Evolutionary conservation across 2,329 filamentous ascomycete genomes (phyloP).

Genomic region (Pezicula radicicola): DNA sequence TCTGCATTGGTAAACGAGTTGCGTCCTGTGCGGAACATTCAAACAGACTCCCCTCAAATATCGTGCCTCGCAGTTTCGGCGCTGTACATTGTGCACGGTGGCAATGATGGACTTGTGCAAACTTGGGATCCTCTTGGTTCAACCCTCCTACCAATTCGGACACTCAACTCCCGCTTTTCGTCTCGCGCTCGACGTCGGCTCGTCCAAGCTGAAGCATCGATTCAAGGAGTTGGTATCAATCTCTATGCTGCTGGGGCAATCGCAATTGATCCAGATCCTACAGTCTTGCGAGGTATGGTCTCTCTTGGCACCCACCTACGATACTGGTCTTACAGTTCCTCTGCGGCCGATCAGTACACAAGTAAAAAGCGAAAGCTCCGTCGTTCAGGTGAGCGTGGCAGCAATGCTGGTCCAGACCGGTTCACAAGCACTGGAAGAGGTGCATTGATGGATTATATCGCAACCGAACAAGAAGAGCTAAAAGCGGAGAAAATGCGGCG

Average conservation of each 20-base stretch:
- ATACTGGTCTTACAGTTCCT: conserved; percentile 94
- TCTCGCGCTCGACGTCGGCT: conserved; percentile 76
- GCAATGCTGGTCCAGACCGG: conserved; percentile 53
- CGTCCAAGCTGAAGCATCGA: conserved; percentile 63
- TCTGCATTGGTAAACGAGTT: conserved; percentile 55
- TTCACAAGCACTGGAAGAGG: conserved; percentile 63
- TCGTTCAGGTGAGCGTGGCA: conserved; percentile 57
- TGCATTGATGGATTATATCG: conserved; percentile 77
- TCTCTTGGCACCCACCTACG: conserved; percentile 83
- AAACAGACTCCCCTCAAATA: conserved; percentile 87
- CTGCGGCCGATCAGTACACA: conserved; percentile 66
- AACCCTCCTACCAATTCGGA: conserved; percentile 72
- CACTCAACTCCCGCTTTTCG: conserved; percentile 80
- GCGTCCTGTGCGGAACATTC: conserved; percentile 73
- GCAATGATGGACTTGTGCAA: conserved; percentile 91
- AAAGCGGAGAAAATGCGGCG: conserved; percentile 67
- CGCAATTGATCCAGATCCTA: conserved; percentile 82
- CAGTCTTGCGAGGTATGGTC: conserved; percentile 79
- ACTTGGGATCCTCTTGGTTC: conserved; percentile 96
- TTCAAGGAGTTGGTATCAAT: conserved; percentile 67
- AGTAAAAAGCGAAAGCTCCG: conserved; percentile 77
- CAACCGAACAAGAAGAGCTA: conserved; percentile 79
- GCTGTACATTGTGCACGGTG: conserved; percentile 87
- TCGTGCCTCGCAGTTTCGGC: conserved; percentile 80
- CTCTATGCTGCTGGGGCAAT: conserved; percentile 82